phyloP scores from a whole-genome alignment of 805 yeast genomes.

The Teunomyces atbi region DNA sequence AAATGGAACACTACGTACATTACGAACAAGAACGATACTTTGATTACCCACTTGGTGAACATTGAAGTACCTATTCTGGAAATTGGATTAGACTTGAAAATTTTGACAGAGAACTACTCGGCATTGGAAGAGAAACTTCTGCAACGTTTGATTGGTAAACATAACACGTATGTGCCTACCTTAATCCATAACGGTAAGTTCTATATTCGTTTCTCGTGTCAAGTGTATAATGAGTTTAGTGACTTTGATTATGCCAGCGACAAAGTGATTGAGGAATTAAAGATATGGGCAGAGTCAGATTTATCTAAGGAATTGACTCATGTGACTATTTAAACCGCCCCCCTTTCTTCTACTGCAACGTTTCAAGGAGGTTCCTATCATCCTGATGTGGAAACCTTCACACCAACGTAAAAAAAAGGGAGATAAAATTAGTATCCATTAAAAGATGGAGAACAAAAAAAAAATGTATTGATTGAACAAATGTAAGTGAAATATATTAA shows the following conservation, averaged over 20 bases:
- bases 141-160: constrained; percentile 7
- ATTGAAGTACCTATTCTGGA: constrained; percentile 35
- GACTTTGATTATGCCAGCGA: constrained; percentile 53
- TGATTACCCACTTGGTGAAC: constrained; percentile 44
- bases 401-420: too few species aligned
- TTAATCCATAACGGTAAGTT: constrained; percentile 33
- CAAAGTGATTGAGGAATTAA: constrained; percentile 26
- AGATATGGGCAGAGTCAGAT: constrained; percentile 2
- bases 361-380: too few species aligned
- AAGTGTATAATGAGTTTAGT: constrained; percentile 53
- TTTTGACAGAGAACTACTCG: background rate
- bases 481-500: background rate
- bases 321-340: background rate
- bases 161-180: constrained; percentile 50
- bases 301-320: background rate
- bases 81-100: constrained; percentile 11
- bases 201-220: constrained; percentile 54
- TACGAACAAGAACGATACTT: constrained; percentile 32
- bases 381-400: too few species aligned
- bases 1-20: constrained; percentile 40
- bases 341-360: too few species aligned
- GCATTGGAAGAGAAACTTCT: background rate
- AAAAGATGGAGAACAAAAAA: too few species aligned
- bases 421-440: background rate
- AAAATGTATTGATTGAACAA: background rate